phyloP scores from a whole-genome alignment of 768 basidiomycete species.

The Megacollybia marginata region DNA sequence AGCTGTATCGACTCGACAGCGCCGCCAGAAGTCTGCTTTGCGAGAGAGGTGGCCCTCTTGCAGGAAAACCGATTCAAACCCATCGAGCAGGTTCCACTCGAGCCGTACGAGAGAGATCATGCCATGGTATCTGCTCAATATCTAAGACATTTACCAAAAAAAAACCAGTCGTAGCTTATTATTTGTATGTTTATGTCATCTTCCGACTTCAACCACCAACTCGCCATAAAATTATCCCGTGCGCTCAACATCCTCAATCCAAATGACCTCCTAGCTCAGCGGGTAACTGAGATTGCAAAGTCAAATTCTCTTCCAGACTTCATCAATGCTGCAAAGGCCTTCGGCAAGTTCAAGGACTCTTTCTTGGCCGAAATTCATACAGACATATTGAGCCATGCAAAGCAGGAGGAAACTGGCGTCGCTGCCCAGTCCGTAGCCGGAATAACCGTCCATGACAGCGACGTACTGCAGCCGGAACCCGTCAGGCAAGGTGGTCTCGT shows the following conservation, averaged over 20 bases:
- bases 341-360: slow-evolving; percentile 81
- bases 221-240: slow-evolving; percentile 76
- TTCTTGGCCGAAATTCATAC: slow-evolving; percentile 74
- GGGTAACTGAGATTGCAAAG: slow-evolving; percentile 77
- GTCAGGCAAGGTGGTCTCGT: slow-evolving; percentile 74
- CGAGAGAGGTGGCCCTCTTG: slow-evolving; percentile 76
- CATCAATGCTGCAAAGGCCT: slow-evolving; percentile 64
- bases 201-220: slow-evolving; percentile 53
- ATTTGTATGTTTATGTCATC: neutral
- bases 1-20: slow-evolving; percentile 98
- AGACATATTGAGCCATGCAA: slow-evolving; percentile 67
- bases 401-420: slow-evolving; percentile 52
- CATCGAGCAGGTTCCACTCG: slow-evolving; percentile 90
- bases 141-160: slow-evolving; percentile 27
- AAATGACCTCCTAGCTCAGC: slow-evolving; percentile 73
- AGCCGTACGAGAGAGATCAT: slow-evolving; percentile 88
- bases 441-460: slow-evolving; percentile 71
- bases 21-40: slow-evolving; percentile 84
- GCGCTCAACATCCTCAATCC: slow-evolving; percentile 75
- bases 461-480: slow-evolving; percentile 78
- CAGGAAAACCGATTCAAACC: slow-evolving; percentile 82
- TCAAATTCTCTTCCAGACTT: slow-evolving; percentile 59
- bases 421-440: slow-evolving; percentile 60
- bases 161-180: neutral
- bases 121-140: slow-evolving; percentile 75